Percentiles rank a stretch among this genome's conserved stretches.
Evolutionary conservation across 768 basidiomycete species (phyloP).

Genomic region (Inosperma sp.): DNA sequence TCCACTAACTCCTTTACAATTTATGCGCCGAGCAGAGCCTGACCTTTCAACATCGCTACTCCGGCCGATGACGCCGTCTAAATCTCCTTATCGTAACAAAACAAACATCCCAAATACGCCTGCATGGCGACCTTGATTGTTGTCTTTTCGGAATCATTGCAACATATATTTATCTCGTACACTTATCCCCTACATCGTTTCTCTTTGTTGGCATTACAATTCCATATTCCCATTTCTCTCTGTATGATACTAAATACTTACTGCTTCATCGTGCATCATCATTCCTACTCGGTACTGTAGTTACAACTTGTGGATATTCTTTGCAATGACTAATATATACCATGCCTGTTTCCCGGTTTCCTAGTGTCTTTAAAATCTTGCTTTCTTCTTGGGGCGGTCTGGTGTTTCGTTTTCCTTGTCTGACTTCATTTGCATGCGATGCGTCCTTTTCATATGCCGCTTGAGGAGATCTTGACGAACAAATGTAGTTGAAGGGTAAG

Average conservation of each 20-base stretch:
- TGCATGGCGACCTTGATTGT: constrained; percentile 59
- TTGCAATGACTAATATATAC: too few relatives aligned
- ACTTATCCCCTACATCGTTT: neutral
- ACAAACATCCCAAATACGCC: constrained; percentile 41
- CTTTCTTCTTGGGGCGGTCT: constrained; percentile 22
- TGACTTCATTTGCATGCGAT: constrained; percentile 35
- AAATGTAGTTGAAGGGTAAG: constrained; percentile 45
- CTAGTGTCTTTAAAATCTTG: constrained; percentile 17
- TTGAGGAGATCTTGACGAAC: constrained; percentile 65
- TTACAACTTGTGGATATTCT: neutral
- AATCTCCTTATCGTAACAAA: constrained; percentile 42
- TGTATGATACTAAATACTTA: neutral
- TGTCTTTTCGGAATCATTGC: constrained; percentile 5
- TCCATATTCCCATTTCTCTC: constrained; percentile 4
- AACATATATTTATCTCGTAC: constrained; percentile 14
- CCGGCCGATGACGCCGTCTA: constrained; percentile 65
- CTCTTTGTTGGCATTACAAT: constrained; percentile 3
- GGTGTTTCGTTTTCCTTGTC: constrained; percentile 27
- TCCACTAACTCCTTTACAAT: constrained; percentile 76
- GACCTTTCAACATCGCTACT: constrained; percentile 42
- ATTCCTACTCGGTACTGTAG: neutral
- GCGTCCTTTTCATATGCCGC: constrained; percentile 58
- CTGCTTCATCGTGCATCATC: constrained; percentile 1
- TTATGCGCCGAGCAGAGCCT: constrained; percentile 72
- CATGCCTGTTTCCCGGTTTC: too few relatives aligned